Evolutionary conservation across 2,329 filamentous ascomycete species (phyloP).

Genomic region (Hypoxylon sp.): DNA sequence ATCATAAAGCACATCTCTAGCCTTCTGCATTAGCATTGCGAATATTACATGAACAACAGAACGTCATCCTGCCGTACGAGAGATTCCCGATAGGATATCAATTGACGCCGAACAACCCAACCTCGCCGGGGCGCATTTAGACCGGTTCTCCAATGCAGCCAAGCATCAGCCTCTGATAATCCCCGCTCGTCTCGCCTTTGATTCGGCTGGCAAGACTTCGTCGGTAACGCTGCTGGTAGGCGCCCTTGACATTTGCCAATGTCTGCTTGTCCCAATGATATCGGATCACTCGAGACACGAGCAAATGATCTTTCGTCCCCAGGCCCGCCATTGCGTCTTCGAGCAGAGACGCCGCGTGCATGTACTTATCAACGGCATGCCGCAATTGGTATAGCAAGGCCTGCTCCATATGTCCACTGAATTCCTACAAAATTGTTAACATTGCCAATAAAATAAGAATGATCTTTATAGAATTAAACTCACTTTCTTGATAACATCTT

Average conservation of each 20-base stretch:
- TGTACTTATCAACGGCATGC: conserved; percentile 81
- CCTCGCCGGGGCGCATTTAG: conserved; percentile 26
- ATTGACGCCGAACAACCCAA: conserved; percentile 2
- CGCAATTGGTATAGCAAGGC: conserved; percentile 85
- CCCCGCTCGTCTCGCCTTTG: conserved; percentile 84
- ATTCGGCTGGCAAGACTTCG: conserved; percentile 77
- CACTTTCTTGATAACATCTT: conserved; percentile 79
- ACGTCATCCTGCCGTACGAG: conserved; percentile 14
- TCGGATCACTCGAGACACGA: conserved; percentile 82
- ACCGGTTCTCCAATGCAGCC: conserved; percentile 69
- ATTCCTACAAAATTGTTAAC: conserved; percentile 66
- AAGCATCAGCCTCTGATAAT: conserved; percentile 83
- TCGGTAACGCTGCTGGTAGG: conserved; percentile 79
- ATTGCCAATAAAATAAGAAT: background rate
- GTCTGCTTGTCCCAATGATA: conserved; percentile 85
- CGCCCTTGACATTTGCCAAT: conserved; percentile 81
- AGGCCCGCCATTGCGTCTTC: conserved; percentile 88
- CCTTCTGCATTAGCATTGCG: background rate
- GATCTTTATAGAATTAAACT: conserved; percentile 43
- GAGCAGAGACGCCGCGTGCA: conserved; percentile 84
- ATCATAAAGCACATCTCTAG: background rate
- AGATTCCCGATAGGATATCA: conserved; percentile 3
- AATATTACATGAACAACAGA: background rate
- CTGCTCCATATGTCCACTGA: conserved; percentile 92
- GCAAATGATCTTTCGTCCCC: conserved; percentile 86